Evolutionary conservation across 768 basidiomycete species (phyloP), one percentile per base, ranked within the genome.

Genomic region (Mycena kentingensis): DNA sequence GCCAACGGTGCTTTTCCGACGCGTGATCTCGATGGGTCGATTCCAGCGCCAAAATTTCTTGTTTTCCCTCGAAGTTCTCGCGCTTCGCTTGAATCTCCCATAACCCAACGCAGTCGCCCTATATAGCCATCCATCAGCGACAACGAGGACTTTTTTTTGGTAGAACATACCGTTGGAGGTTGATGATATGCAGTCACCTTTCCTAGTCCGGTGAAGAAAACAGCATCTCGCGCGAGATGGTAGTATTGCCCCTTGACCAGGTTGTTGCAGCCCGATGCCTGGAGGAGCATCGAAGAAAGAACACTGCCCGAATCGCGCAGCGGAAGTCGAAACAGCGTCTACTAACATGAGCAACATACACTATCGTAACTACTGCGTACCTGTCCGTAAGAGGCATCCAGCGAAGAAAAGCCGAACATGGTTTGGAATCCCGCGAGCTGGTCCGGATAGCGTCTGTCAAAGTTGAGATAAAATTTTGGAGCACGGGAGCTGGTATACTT

Each of bases 291-390:
- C 4, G 46, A 51, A 5, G 63, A 60, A 27, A 55, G 52, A 11
- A 28, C 37, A 46, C 38, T 54, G n/a, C 31, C 22, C 10, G 15
- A 13, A 16, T 52, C 25, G 25, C 62, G 58, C 32, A 62, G 39
- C 7, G 59, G 50, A 48, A 63, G 55, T 24, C 61, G 52, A 37
- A 61, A 62, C 25, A 62, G 15, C 39, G 63, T 63, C 64, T 63
- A 43, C 21, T 19, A 19, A 18, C 21, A 19, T 16, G n/a, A n/a
- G n/a, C n/a, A n/a, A 34, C 6, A 8, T 16, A 7, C 11, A 12
- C 8, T 21, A 4, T 22, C 10, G 1, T 19, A 27, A 15, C 36
- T 4, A 13, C 37, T 41, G 16, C 2, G 16, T 37, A 32, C 58
- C 54, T 54, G 52, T 10, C 47, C 15, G 16, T 54, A 58, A 2